Evolutionary conservation across 352 stramenopile species (phyloP), one percentile per base, ranked within the genome.

Genomic region (Globisporangium orthogonon): DNA sequence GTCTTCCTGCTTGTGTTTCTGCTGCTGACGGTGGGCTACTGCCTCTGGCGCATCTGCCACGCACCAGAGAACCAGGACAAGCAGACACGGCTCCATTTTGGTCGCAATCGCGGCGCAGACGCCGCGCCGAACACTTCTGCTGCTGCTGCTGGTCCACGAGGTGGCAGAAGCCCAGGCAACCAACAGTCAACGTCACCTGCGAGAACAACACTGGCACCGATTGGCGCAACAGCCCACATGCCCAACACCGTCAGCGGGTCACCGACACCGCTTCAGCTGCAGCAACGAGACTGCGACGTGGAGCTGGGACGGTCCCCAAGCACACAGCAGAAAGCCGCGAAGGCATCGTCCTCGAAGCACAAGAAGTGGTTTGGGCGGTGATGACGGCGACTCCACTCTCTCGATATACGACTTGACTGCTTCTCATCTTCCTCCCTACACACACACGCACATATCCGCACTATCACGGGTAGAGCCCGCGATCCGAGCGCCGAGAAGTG

Each of bases 51-150:
- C n/a, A 50, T 84, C 14, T 75, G 59, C 30, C 68, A 70, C 51
- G 74, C 80, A 3, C 80, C 80, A 0, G 80, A 90, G 49, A 86
- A 90, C 56, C 79, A 84, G 48, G 79, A 90, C 62, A 74, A 71
- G 29, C 61, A 77, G 35, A 67, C 71, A 23, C 30, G 61, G 41
- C 54, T 41, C 0, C 51, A 67, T 51, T 70, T 70, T 56, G 60
- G 60, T 5, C 45, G 33, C 14, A 59, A 56, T 17, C 23, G 39
- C 39, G 29, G 10, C 31, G 11, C 37, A 2, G 13, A 4, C 37
- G 37, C 37, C 13, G 10, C 37, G 0, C 3, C 35, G 35, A 46
- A n/a, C 6, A n/a, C 7, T 23, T 13, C 29, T 10, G 15, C 41
- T 40, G 33, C 0, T 18, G 1, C 18, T 52, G 48, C n/a, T 6